These are phyloP conservation scores for Penicillium digitatum DNA, from an alignment of 2,329 filamentous ascomycete genomes.

Conservation along the genomic window DNA sequence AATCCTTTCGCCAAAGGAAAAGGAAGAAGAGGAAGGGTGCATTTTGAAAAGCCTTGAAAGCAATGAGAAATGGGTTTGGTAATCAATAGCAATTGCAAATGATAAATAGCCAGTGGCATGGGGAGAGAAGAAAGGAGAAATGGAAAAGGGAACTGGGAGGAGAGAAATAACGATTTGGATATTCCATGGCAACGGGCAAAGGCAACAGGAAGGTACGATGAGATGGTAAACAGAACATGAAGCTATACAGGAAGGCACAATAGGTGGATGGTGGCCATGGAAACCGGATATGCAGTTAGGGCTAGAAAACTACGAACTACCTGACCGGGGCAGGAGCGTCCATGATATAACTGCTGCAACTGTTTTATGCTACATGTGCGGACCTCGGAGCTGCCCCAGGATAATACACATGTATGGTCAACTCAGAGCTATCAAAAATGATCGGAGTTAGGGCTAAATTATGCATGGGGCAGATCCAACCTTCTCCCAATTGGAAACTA, in stretches of 20 bases:
- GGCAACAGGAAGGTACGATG: background rate
- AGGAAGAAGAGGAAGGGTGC: background rate
- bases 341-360: background rate
- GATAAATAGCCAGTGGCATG: slow-evolving; percentile 6
- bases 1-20: background rate
- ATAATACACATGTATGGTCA: background rate
- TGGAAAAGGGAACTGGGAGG: background rate
- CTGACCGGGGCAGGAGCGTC: background rate
- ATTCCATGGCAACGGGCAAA: background rate
- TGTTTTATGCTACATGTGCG: background rate
- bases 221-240: background rate
- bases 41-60: background rate
- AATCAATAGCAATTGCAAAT: background rate
- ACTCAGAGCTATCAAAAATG: background rate
- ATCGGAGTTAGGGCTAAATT: background rate
- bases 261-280: background rate
- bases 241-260: background rate
- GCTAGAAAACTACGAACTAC: background rate
- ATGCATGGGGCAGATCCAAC: background rate
- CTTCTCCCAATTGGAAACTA: background rate
- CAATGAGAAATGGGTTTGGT: background rate
- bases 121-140: slow-evolving; percentile 3
- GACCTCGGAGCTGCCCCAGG: background rate
- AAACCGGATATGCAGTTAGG: background rate
- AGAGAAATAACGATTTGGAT: background rate